A percentile compares a stretch with the other conserved stretches of the same genome.
Evolutionary conservation across 225 moss, liverwort and hornwort genomes (phyloP).

Genomic region (Marchantia polymorpha): DNA sequence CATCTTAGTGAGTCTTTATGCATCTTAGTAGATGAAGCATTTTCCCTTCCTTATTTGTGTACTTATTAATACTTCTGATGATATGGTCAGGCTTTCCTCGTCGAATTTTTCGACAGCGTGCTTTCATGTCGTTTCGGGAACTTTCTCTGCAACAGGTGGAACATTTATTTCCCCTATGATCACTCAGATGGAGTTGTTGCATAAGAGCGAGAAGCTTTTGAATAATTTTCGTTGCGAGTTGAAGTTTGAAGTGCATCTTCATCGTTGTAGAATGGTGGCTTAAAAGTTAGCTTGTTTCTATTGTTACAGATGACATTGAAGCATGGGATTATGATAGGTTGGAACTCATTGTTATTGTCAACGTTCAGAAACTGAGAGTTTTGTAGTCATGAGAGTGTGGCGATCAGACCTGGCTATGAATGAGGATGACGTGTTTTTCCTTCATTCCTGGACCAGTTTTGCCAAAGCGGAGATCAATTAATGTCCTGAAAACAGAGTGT

Average conservation of each 20-base stretch:
- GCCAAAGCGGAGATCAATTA: neutral
- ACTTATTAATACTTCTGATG: constrained; percentile 2
- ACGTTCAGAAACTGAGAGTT: neutral
- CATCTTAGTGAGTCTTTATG: too few relatives aligned
- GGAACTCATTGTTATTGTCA: neutral
- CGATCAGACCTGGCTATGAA: neutral
- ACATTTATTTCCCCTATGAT: neutral
- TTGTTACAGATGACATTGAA: neutral
- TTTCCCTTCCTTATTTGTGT: neutral
- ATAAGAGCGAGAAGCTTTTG: too few relatives aligned
- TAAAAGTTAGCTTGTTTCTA: too few relatives aligned
- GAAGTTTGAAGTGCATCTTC: too few relatives aligned
- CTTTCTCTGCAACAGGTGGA: constrained; percentile 92
- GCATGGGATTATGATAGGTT: neutral
- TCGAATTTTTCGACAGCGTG: constrained; percentile 84
- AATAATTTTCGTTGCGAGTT: too few relatives aligned
- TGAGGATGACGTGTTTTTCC: neutral
- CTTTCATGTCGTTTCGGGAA: constrained; percentile 93
- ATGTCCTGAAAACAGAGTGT: neutral
- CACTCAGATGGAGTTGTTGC: neutral
- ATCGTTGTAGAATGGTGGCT: too few relatives aligned
- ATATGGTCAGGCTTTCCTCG: constrained; percentile 63
- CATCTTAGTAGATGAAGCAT: neutral
- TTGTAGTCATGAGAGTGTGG: neutral
- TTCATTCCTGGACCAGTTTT: neutral